Conservation (phyloP, 805 yeast species). For the Yarrowia deformans region DNA sequence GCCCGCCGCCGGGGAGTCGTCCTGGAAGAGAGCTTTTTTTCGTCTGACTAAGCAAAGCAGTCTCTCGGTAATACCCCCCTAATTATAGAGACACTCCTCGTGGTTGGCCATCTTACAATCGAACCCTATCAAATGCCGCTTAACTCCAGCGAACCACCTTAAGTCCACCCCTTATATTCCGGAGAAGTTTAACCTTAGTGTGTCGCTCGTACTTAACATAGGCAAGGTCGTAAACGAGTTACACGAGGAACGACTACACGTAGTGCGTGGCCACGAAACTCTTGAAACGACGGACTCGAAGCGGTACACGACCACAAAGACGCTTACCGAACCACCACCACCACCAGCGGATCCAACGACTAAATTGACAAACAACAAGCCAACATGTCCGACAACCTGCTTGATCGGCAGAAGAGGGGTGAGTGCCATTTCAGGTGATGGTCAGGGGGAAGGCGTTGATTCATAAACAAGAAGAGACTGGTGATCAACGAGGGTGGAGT, state of each 20-base stretch:
- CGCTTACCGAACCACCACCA: not conserved
- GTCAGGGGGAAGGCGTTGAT: no score
- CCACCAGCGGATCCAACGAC: not conserved
- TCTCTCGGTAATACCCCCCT: not conserved
- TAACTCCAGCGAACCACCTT: conserved; percentile 32
- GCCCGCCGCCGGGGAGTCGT: no score
- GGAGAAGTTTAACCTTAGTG: conserved; percentile 31
- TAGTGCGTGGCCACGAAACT: not conserved
- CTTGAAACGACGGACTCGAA: not conserved
- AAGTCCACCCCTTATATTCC: conserved; percentile 35
- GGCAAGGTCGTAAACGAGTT: conserved; percentile 19
- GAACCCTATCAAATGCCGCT: conserved; percentile 36
- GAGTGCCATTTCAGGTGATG: not conserved
- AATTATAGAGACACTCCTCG: not conserved
- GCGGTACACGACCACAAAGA: not conserved
- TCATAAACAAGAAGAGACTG: no score
- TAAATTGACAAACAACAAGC: not conserved
- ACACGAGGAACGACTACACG: conserved; percentile 8
- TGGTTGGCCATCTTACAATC: not conserved
- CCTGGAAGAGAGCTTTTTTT: not conserved
- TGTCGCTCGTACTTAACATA: conserved; percentile 14
- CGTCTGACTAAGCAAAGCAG: conserved; percentile 13
- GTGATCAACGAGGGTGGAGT: no score
- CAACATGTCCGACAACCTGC: conserved; percentile 35
- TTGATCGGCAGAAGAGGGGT: conserved; percentile 38